Conservation (phyloP, 306 rosid genomes). For the Hippophae rhamnoides region DNA sequence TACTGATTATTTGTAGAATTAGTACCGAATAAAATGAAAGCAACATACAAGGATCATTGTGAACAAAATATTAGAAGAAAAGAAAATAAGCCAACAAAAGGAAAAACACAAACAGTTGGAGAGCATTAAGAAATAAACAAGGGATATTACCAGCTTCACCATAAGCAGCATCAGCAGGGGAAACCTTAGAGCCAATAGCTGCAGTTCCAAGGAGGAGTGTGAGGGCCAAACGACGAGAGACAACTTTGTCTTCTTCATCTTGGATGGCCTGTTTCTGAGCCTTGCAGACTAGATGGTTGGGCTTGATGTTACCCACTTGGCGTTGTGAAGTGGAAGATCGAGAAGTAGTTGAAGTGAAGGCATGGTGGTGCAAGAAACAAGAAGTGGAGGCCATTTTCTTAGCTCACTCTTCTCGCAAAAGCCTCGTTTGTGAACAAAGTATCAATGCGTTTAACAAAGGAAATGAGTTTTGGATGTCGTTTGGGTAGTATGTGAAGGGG, state of each 20-base stretch:
- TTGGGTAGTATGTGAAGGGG: slow-evolving; percentile 27
- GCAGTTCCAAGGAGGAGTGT: slow-evolving; percentile 76
- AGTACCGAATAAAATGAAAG: too few relatives aligned
- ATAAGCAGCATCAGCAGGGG: slow-evolving; percentile 92
- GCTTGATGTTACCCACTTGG: slow-evolving; percentile 36
- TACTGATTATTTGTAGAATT: too few relatives aligned
- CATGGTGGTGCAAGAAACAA: slow-evolving; percentile 80
- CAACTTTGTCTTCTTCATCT: slow-evolving; percentile 28
- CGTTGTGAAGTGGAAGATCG: slow-evolving; percentile 45
- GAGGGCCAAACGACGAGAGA: slow-evolving; percentile 85
- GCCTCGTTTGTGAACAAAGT: background rate
- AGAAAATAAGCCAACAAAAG: background rate
- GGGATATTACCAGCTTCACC: slow-evolving; percentile 70
- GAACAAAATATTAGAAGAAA: too few relatives aligned
- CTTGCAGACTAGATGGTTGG: slow-evolving; percentile 50
- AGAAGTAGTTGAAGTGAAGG: slow-evolving; percentile 40
- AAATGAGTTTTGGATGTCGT: slow-evolving; percentile 20
- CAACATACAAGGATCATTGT: too few relatives aligned
- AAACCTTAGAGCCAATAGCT: slow-evolving; percentile 72
- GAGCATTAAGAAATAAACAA: background rate
- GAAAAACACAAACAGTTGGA: background rate
- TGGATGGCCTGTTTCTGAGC: slow-evolving; percentile 67
- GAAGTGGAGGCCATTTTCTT: slow-evolving; percentile 67
- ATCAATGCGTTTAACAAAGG: slow-evolving; percentile 14
- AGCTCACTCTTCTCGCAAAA: background rate